Base-by-base conservation (phyloP, 768 basidiomycete species). In the Hygrophoropsis aurantiaca region DNA sequence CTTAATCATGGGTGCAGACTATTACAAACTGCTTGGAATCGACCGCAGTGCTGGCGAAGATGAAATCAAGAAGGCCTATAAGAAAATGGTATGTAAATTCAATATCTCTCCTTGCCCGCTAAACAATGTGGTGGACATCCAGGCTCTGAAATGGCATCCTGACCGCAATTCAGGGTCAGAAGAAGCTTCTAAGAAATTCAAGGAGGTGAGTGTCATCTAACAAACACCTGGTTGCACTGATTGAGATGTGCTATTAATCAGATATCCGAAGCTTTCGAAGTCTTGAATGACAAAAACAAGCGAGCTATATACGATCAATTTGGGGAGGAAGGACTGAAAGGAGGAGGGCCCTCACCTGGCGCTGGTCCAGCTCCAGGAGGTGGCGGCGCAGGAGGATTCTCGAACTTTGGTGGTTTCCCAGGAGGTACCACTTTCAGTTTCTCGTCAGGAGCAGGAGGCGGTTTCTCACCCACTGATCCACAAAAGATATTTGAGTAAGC, bases 211-310 rank as follows among this genome's bases (percentile, higher is more conserved):
- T 59, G 11, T 1, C 24, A 20, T 10, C 4, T 4, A n/a, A 7
- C 16, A 47, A 1, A 6, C 1, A 3, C 5, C 26, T 16, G 4
- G 15, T n/a, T n/a, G 13, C 27, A 30, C 27, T 13, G 13, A 30
- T n/a, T 15, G 11, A 50, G 47, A 51, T 36, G 49, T 30, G 11
- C 8, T 37, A 23, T 42, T 15, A 32, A 13, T 15, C 41, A 95
- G 87, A 80, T 97, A 38, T 90, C 90, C 25, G 95, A 97, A 72
- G 94, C 93, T 0, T 98, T 95, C 58, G 95, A 98, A 63, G 94
- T 95, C 23, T 82, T 98, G 46, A 89, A 79, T 42, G 93, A 97
- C 68, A 81, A 82, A 65, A 75, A 91, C 61, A 93, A 92, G 59
- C 85, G 90, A 19, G 69, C 87, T 0, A 62, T 92, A 6, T 97